Percentiles rank a stretch among this genome's conserved stretches.
Conservation (phyloP, 2,329 filamentous ascomycete genomes). For the Fusarium sp. region DNA sequence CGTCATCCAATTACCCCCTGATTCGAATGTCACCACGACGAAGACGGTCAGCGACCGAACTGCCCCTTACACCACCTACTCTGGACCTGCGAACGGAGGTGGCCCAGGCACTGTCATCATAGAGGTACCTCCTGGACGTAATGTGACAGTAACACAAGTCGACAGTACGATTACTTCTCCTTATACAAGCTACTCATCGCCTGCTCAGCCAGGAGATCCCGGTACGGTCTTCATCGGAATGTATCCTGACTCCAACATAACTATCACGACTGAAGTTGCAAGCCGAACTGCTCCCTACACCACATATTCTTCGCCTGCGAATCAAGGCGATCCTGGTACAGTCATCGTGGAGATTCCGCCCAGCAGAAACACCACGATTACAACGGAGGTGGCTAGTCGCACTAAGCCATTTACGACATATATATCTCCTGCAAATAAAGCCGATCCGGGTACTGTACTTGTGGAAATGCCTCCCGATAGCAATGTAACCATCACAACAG, state of each 20-base stretch:
- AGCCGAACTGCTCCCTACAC: constrained; percentile 19
- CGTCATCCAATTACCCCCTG: constrained; percentile 9
- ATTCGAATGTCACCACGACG: constrained; percentile 15
- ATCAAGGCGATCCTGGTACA: constrained; percentile 11
- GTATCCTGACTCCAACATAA: constrained; percentile 18
- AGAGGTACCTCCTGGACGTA: constrained; percentile 21
- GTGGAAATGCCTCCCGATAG: constrained; percentile 10
- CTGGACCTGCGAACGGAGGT: constrained; percentile 4
- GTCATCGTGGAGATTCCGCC: constrained; percentile 13
- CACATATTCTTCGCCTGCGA: constrained; percentile 4
- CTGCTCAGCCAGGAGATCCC: constrained; percentile 15
- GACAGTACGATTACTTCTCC: constrained; percentile 19
- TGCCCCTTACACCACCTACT: constrained; percentile 14
- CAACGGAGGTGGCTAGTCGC: not conserved
- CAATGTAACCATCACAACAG: constrained; percentile 17
- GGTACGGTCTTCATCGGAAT: constrained; percentile 24
- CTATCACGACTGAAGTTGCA: constrained; percentile 18
- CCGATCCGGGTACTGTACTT: constrained; percentile 14
- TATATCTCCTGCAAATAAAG: not conserved
- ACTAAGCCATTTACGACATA: constrained; percentile 6
- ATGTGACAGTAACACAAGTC: constrained; percentile 26
- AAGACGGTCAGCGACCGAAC: constrained; percentile 2
- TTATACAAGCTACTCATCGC: constrained; percentile 16
- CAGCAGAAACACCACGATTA: constrained; percentile 8
- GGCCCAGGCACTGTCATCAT: constrained; percentile 24